Evolutionary conservation across 352 stramenopile genomes (phyloP).

Genomic region (Globisporangium mamillatum): DNA sequence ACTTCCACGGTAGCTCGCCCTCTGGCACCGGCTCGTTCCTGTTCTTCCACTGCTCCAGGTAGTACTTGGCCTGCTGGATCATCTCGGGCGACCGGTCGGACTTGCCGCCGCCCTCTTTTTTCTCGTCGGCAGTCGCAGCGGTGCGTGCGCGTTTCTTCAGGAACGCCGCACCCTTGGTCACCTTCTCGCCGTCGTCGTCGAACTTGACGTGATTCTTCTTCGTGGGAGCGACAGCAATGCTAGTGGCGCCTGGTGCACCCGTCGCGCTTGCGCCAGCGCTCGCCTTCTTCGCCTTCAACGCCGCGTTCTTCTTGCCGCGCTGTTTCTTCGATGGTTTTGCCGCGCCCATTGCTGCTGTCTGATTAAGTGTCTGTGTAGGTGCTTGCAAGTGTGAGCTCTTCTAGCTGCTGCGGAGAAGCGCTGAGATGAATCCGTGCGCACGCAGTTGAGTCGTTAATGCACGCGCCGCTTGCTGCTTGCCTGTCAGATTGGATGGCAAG

Average conservation of each 20-base stretch:
- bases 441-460: not conserved
- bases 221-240: constrained; percentile 9
- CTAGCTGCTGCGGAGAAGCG: not conserved
- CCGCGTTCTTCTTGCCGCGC: constrained; percentile 64
- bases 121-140: constrained; percentile 16
- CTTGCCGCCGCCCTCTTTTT: constrained; percentile 53
- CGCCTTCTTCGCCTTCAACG: constrained; percentile 23
- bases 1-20: constrained; percentile 72
- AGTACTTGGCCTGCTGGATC: constrained; percentile 81
- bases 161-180: constrained; percentile 19
- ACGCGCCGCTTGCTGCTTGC: constrained; percentile 5
- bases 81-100: constrained; percentile 71
- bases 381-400: not conserved
- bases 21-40: constrained; percentile 46
- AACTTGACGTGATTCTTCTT: constrained; percentile 65
- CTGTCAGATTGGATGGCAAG: not conserved
- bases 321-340: constrained; percentile 79
- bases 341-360: constrained; percentile 31
- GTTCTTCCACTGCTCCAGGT: constrained; percentile 74
- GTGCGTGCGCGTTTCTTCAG: constrained; percentile 53
- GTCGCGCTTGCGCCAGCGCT: not conserved
- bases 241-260: constrained; percentile 18
- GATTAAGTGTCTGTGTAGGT: not conserved
- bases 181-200: constrained; percentile 55
- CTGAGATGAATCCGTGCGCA: not conserved